Evolutionary conservation across 2,329 filamentous ascomycete genomes (phyloP).

Genomic region (Aspergillus sp.): DNA sequence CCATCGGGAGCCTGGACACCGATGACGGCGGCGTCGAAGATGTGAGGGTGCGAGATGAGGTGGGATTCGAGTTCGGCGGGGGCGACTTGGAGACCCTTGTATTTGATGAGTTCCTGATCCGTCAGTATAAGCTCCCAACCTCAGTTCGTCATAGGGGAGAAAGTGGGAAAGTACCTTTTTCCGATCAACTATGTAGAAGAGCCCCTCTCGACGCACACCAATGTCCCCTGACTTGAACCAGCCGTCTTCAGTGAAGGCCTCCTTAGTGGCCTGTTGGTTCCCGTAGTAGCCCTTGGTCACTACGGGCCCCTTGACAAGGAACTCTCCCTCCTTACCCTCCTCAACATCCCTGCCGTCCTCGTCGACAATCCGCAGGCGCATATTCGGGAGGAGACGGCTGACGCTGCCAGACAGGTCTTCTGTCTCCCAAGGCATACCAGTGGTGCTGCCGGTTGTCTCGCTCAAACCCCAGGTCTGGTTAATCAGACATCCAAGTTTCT

Average conservation of each 20-base stretch:
- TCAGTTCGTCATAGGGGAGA: neutral
- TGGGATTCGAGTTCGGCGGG: constrained; percentile 44
- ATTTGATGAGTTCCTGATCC: constrained; percentile 48
- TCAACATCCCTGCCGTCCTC: constrained; percentile 55
- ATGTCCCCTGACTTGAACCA: constrained; percentile 58
- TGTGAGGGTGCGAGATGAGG: constrained; percentile 38
- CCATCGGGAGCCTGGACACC: constrained; percentile 31
- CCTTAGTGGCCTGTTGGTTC: constrained; percentile 47
- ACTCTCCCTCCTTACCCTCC: constrained; percentile 48
- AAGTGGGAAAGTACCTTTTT: constrained; percentile 36
- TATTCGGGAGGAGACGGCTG: constrained; percentile 31
- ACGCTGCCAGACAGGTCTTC: constrained; percentile 16
- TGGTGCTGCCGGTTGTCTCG: constrained; percentile 38
- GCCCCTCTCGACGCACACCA: constrained; percentile 41
- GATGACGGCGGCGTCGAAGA: constrained; percentile 44
- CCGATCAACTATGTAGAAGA: constrained; percentile 54
- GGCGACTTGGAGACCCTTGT: constrained; percentile 48
- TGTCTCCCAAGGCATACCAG: constrained; percentile 13
- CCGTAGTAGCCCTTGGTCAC: constrained; percentile 54
- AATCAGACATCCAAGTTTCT: constrained; percentile 26
- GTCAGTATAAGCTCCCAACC: neutral
- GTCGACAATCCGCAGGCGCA: constrained; percentile 50
- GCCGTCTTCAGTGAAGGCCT: constrained; percentile 50
- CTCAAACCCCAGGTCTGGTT: constrained; percentile 55
- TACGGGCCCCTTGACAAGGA: constrained; percentile 52